phyloP scores from a whole-genome alignment of 495 filamentous ascomycete genomes.

The Aspergillus heteromorphus region DNA sequence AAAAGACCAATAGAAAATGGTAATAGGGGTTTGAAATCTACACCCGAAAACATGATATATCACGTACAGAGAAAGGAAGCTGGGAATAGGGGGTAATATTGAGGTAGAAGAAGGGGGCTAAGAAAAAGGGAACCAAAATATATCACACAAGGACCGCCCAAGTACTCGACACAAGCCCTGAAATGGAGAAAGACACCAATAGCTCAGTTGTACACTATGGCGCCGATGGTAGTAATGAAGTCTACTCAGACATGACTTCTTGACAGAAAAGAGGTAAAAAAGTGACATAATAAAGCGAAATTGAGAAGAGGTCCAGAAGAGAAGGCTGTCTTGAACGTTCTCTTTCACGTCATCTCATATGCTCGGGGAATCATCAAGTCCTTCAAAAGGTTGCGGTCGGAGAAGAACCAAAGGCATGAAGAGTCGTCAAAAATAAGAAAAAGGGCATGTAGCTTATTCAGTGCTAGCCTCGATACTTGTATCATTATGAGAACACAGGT shows the following conservation, averaged over 20 bases:
- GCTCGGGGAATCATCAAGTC: slow-evolving; percentile 14
- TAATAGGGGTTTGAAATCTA: neutral
- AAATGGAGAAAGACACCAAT: slow-evolving; percentile 7
- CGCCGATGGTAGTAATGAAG: slow-evolving; percentile 4
- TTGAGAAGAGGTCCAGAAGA: slow-evolving; percentile 3
- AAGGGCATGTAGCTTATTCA: slow-evolving; percentile 22
- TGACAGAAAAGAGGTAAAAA: neutral
- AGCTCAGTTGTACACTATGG: slow-evolving; percentile 15
- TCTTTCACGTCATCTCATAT: slow-evolving; percentile 21
- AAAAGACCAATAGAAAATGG: neutral
- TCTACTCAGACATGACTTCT: slow-evolving; percentile 8
- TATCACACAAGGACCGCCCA: slow-evolving; percentile 17
- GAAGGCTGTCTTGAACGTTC: slow-evolving; percentile 5
- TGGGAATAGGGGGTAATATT: neutral
- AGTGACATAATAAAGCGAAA: slow-evolving; percentile 1
- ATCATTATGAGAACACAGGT: slow-evolving; percentile 33
- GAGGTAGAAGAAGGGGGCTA: neutral
- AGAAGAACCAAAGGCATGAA: slow-evolving; percentile 12
- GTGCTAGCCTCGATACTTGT: slow-evolving; percentile 26
- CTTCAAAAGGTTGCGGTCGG: slow-evolving; percentile 14
- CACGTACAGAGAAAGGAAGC: neutral
- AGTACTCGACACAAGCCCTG: slow-evolving; percentile 13
- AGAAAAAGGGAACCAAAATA: slow-evolving; percentile 19
- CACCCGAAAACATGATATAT: neutral
- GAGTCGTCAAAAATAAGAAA: slow-evolving; percentile 4